Evolutionary conservation across 225 moss, liverwort and hornwort species (phyloP).

Genomic region (Bryoerythrophyllum caledonicum): DNA sequence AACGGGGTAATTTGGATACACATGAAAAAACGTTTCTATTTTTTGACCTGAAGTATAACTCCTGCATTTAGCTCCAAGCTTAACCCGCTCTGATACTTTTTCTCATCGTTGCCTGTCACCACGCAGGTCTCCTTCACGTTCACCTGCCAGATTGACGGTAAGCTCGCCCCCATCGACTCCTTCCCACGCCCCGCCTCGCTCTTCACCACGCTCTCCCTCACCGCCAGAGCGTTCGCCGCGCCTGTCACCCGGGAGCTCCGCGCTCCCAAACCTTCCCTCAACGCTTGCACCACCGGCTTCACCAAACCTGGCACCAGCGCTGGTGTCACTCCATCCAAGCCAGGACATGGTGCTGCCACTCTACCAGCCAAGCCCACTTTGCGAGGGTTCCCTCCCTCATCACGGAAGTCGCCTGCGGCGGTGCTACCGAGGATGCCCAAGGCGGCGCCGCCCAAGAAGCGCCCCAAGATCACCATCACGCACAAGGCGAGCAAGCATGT

Average conservation of each 20-base stretch:
- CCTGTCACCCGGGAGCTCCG: slow-evolving; percentile 42
- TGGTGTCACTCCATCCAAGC: too few relatives aligned
- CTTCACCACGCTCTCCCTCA: slow-evolving; percentile 35
- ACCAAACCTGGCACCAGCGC: slow-evolving; percentile 26
- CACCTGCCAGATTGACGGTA: slow-evolving; percentile 94
- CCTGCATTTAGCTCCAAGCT: too few relatives aligned
- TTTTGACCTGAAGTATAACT: too few relatives aligned
- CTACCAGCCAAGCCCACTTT: slow-evolving; percentile 35
- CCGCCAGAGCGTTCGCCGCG: slow-evolving; percentile 22
- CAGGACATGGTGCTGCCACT: slow-evolving; percentile 25
- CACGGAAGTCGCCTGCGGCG: slow-evolving; percentile 47
- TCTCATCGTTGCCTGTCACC: background rate
- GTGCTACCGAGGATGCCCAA: slow-evolving; percentile 32
- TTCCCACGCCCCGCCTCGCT: slow-evolving; percentile 43
- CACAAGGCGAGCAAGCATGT: slow-evolving; percentile 32
- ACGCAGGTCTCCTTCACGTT: slow-evolving; percentile 90
- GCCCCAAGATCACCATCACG: slow-evolving; percentile 47
- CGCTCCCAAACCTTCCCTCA: slow-evolving; percentile 22
- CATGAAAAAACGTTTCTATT: too few relatives aligned
- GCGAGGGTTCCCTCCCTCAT: slow-evolving; percentile 40
- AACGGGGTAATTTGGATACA: too few relatives aligned
- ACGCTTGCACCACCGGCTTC: slow-evolving; percentile 26
- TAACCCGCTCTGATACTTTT: background rate
- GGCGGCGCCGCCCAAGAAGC: slow-evolving; percentile 41
- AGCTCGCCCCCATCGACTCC: slow-evolving; percentile 80